Evolutionary conservation across 495 filamentous ascomycete genomes (phyloP).

Genomic region (Parathielavia hyrcaniae): DNA sequence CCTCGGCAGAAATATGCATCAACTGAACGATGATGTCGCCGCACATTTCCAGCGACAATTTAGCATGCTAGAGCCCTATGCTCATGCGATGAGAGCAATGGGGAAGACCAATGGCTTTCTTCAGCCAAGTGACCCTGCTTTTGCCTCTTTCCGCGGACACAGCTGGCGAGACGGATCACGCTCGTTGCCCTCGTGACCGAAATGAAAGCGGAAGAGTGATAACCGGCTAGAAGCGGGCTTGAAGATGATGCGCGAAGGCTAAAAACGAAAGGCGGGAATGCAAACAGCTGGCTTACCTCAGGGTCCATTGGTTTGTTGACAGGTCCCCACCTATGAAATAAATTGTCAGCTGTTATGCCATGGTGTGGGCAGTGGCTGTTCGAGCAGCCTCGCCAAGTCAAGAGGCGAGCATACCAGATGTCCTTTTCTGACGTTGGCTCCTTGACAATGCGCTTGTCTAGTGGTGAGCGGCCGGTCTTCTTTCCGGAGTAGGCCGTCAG

Average conservation of each 20-base stretch:
- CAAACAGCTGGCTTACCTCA: conserved; percentile 64
- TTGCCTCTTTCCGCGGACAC: background rate
- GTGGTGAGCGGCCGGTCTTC: conserved; percentile 94
- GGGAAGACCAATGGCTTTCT: conserved; percentile 24
- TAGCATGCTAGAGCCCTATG: conserved; percentile 10
- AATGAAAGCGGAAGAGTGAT: background rate
- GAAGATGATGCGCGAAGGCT: background rate
- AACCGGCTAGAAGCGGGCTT: conserved; percentile 13
- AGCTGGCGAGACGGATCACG: conserved; percentile 3
- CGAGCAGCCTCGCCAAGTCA: background rate
- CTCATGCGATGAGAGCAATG: conserved; percentile 6
- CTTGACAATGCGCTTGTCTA: conserved; percentile 94
- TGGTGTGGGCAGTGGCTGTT: background rate
- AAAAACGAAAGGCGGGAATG: conserved; percentile 2
- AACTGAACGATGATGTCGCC: conserved; percentile 23
- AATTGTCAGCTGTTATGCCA: background rate
- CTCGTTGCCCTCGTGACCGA: conserved; percentile 19
- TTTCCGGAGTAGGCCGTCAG: conserved; percentile 95
- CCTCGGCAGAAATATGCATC: conserved; percentile 5
- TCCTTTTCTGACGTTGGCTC: conserved; percentile 83
- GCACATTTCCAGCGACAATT: conserved; percentile 10
- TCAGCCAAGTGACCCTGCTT: conserved; percentile 12
- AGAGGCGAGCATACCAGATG: conserved; percentile 75
- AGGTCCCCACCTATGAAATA: conserved; percentile 51
- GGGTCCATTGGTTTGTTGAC: conserved; percentile 99